Evolutionary conservation across 306 rosid genomes (phyloP), one percentile per base, ranked within the genome.

Genomic region (Vigna radiata): DNA sequence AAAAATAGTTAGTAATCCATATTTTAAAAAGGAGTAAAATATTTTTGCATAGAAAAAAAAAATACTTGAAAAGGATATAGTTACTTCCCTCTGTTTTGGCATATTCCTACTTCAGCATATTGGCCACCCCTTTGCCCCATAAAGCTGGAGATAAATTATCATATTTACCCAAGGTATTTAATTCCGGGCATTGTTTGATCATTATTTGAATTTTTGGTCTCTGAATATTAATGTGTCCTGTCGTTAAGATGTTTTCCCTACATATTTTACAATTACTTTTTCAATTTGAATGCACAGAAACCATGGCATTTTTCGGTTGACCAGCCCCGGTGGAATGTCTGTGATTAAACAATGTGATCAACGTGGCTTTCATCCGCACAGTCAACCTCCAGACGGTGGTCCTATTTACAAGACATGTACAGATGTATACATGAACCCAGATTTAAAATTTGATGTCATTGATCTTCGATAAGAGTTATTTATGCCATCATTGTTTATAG

Each of bases 301-400:
- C 36, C 97, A 95, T 86, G 97, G 97, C 75, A 95, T 95, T 82
- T 95, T 95, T 78, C 93, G 97, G 74, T 84, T 95, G 89, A 95
- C 97, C 19, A 41, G 86, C 41, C 97, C 99, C 0, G 97, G 97
- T 17, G 98, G 98, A 69, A 95, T 95, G 96, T 87, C 97, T 7
- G 90, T 95, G 37, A 92, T 95, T 18, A 90, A 91, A 82, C 85
- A 95, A 49, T 95, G 98, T 84, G 91, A 90, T 72, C 97, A 82
- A 65, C 97, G 99, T 15, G 99, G 99, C 49, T 95, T 95, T 83
- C 99, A 95, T 85, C 85, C 91, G 2, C 99, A 95, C 18, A 54
- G 60, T 68, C 91, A 77, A 76, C 99, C 97, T 83, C 87, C 99
- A 7, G 99, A 90, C 50, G 97, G 99, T 44, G 92, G 97, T 25